phyloP scores from a whole-genome alignment of 2,329 filamentous ascomycete genomes.

The Fusarium buxicola region DNA sequence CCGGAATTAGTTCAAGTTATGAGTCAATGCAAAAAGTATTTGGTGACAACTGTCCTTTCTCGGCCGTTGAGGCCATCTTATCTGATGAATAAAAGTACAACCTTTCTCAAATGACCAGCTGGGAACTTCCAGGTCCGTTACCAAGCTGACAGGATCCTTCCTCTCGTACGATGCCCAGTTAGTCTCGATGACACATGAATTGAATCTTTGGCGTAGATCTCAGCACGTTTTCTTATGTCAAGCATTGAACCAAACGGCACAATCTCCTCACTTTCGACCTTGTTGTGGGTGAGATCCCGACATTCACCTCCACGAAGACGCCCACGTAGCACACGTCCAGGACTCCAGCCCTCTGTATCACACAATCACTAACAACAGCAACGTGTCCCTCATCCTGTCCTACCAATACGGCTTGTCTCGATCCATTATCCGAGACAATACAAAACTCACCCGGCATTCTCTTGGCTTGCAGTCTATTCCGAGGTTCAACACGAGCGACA shows the following conservation, averaged over 20 bases:
- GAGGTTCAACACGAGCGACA: no score
- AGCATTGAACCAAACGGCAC: background rate
- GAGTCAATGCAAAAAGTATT: background rate
- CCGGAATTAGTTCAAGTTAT: background rate
- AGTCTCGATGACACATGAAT: no score
- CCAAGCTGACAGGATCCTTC: background rate
- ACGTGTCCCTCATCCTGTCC: constrained; percentile 4
- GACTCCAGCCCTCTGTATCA: constrained; percentile 2
- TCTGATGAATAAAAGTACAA: no score
- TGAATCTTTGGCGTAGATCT: background rate
- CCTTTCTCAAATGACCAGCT: no score
- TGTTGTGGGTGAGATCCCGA: background rate
- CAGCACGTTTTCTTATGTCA: fast-evolving
- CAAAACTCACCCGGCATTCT: background rate
- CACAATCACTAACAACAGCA: background rate
- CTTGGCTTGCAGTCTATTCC: no score
- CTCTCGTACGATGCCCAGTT: background rate
- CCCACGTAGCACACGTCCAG: background rate
- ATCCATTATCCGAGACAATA: background rate
- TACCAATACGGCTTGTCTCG: background rate
- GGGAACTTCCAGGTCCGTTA: background rate
- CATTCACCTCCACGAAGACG: constrained; percentile 10
- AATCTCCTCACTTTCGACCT: background rate
- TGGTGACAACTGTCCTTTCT: no score
- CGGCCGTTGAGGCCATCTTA: no score